Percentiles rank a stretch among this genome's conserved stretches.
These are phyloP conservation scores for Penicillium ochrochloron DNA, from an alignment of 495 filamentous ascomycete species.

Conservation along the genomic window DNA sequence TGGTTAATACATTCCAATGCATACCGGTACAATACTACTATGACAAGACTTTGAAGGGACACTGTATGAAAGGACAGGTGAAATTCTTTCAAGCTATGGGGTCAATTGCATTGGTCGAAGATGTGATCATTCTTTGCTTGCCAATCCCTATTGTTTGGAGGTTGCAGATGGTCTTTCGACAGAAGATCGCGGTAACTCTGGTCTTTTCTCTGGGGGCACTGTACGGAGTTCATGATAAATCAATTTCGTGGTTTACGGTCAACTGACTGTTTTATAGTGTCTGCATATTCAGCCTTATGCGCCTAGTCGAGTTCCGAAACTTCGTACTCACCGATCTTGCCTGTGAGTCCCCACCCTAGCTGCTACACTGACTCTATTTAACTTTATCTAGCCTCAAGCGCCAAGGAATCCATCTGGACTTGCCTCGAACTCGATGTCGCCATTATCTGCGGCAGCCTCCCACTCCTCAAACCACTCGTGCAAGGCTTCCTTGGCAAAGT, in stretches of 20 bases:
- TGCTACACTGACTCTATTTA: not conserved
- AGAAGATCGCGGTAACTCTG: constrained; percentile 37
- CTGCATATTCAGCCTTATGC: constrained; percentile 34
- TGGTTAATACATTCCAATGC: constrained; percentile 39
- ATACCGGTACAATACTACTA: constrained; percentile 39
- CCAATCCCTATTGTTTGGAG: constrained; percentile 43
- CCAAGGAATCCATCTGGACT: constrained; percentile 45
- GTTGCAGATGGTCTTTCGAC: constrained; percentile 29
- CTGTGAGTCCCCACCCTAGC: constrained; percentile 16
- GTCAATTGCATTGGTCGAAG: constrained; percentile 27
- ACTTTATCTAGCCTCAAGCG: not conserved
- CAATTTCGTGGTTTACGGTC: not conserved
- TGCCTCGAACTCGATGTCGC: constrained; percentile 55
- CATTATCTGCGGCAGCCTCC: constrained; percentile 54
- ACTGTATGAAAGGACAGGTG: constrained; percentile 32
- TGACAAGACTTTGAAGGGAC: constrained; percentile 31
- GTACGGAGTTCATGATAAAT: constrained; percentile 16
- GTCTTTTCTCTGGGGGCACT: constrained; percentile 38
- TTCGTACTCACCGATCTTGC: constrained; percentile 23
- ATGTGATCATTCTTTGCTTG: constrained; percentile 35
- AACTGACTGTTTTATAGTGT: constrained; percentile 23
- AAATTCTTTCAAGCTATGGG: constrained; percentile 29
- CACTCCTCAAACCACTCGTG: constrained; percentile 38
- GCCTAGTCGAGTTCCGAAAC: constrained; percentile 28
- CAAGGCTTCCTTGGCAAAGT: not conserved